Base-by-base conservation (phyloP, 176 grass and related monocot species). In the Avena sativa region DNA sequence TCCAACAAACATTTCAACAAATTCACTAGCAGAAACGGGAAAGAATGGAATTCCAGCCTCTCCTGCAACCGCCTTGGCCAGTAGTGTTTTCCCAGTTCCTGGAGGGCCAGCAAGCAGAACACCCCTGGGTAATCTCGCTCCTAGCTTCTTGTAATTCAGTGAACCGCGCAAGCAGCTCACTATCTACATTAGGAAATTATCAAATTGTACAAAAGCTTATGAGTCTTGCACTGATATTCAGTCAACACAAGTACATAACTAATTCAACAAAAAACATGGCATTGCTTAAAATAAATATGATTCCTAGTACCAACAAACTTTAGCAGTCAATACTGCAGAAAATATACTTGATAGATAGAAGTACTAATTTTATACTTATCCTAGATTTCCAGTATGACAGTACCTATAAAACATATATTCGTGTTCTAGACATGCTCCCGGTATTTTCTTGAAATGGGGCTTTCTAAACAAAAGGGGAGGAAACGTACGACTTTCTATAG, bases 11-110 rank as follows among this genome's bases (percentile, higher is more conserved):
- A 96, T 77, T 89, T 98, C 97, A 47, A 98, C 94, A 90, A 98
- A 98, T 63, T 98, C 97, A 40, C 97, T 98, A 55, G 97, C 94
- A 87, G 94, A 98, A 86, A 98, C 87, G 72, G 94, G 91, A 85
- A 98, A 98, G 74, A 98, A 98, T 14, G 97, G 94, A 74, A 98
- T 90, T 53, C 90, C 90, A 90, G 97, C 93, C 90, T 98, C 94
- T 85, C 90, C 93, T 83, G 97, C 97, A 79, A 96, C 88, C 64
- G 97, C 94, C 88, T 94, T 93, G 71, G 97, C 97, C 43, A 98
- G 71, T 71, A 96, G 85, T 58, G 97, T 98, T 86, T 98, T 98
- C 51, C 97, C 97, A 4, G 97, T 96, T 79, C 94, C 97, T 32
- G 94, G 97, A 87, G 97, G 97, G 12, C 97, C 97, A 75, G 95